Base-by-base conservation (phyloP, 2,329 filamentous ascomycete genomes). In the Lecanosticta acicola region DNA sequence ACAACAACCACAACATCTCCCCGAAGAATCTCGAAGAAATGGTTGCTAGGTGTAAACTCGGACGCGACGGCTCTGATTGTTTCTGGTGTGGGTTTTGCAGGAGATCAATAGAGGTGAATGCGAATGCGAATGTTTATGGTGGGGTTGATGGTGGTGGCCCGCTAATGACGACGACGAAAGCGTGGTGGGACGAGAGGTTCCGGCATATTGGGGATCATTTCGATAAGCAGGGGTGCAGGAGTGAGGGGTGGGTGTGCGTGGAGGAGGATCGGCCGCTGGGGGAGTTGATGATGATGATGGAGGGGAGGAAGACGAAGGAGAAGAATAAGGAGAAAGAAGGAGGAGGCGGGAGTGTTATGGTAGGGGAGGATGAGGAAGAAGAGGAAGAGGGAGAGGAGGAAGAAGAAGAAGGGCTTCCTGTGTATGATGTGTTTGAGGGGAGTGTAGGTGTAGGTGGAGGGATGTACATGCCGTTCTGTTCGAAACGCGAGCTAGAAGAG, bases 71-170 rank as follows among this genome's bases (percentile, higher is more conserved):
- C 21, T 79, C 84, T 53, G 68, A 70, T 2, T 72, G 76, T 4
- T 95, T 88, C 66, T 95, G 89, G 89, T 95, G 90, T 59, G 89
- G 89, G 0, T 94, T 95, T 63, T 95, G 88, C 63, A 59, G 68
- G 13, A 58, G 67, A 14, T 71, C 81, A 16, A 68, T 87, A 26
- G 73, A 76, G 24, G 24, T 29, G 24, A 11, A 29, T 5, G 11
- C 11, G 3, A 62, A 53, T 32, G 52, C 54, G n/a, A n/a, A n/a
- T n/a, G n/a, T n/a, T n/a, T n/a, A n/a, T n/a, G n/a, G n/a, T n/a
- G n/a, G n/a, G n/a, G n/a, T n/a, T n/a, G n/a, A n/a, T n/a, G n/a
- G n/a, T n/a, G n/a, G n/a, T n/a, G n/a, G n/a, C n/a, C n/a, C n/a
- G n/a, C n/a, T n/a, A n/a, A n/a, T n/a, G n/a, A n/a, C n/a, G n/a